Base-by-base conservation (phyloP, 1,284 basidiomycete genomes). In the Heterobasidion parviporum region DNA sequence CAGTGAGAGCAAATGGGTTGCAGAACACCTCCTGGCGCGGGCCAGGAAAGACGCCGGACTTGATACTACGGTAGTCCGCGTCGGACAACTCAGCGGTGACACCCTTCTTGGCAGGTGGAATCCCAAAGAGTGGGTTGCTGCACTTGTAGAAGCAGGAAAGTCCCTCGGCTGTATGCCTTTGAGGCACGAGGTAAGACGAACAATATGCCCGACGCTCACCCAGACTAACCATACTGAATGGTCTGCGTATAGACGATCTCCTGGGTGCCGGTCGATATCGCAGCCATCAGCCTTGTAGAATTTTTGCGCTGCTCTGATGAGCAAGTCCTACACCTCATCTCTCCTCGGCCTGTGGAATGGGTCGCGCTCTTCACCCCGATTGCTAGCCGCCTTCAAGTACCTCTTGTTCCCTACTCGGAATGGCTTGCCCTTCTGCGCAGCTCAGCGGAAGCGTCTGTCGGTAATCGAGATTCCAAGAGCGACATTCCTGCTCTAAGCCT, bases 61-160 rank as follows among this genome's bases (percentile, higher is more conserved):
- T 33, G 57, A 56, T 2, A 62, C 68, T 0, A 59, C 68, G 15
- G 63, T 71, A 8, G 65, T 76, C 7, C 69, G 76, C 14, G 68
- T 78, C 36, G 77, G 75, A 1, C 76, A 78, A 59, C 62, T 79
- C n/a, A 68, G 67, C 45, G 75, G 76, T 5, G 67, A 67, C 46
- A 59, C 61, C 8, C 53, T 57, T 6, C 70, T 68, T 54, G 76
- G 78, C 1, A 65, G 64, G 12, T 79, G 78, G 77, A 72, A 70
- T 46, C 61, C 65, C 47, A 66, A 62, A 12, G 76, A 79, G 52
- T 78, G 76, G 76, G 63, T 77, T 10, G 76, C 76, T 0, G 65
- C 68, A 48, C 64, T 79, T 3, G 67, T 78, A 15, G 14, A 32
- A 12, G 12, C 16, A 12, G n/a, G n/a, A 14, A 33, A 43, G 20